These are phyloP conservation scores for Rhodotorula sp. DNA, from an alignment of 1,284 basidiomycete species.

Conservation along the genomic window DNA sequence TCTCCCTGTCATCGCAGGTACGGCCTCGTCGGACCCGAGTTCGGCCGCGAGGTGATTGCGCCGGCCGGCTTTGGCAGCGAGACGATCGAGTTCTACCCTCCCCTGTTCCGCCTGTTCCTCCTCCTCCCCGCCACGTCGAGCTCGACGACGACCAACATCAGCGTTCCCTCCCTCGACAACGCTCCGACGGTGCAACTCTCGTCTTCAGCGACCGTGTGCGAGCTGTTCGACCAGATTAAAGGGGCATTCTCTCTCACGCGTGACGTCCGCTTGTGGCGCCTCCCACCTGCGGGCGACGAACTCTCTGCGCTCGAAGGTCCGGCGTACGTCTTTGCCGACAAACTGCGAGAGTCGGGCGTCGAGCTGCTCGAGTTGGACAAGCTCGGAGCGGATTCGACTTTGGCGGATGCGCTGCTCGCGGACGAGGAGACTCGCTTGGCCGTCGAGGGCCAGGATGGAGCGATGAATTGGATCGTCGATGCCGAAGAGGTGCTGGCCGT, in stretches of 20 bases:
- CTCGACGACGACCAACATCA: constrained; percentile 7
- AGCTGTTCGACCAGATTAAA: constrained; percentile 30
- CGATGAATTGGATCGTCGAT: constrained; percentile 45
- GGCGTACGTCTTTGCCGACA: constrained; percentile 37
- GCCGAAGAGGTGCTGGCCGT: constrained; percentile 25
- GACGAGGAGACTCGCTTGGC: constrained; percentile 42
- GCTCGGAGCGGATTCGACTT: constrained; percentile 38
- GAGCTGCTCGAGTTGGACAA: constrained; percentile 41
- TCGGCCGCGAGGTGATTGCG: constrained; percentile 67
- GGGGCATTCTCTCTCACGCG: constrained; percentile 35
- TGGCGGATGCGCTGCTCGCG: constrained; percentile 44
- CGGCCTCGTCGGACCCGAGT: constrained; percentile 58
- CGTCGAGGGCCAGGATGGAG: constrained; percentile 44
- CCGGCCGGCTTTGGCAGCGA: constrained; percentile 23
- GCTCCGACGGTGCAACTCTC: constrained; percentile 38
- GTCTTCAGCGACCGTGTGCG: constrained; percentile 41
- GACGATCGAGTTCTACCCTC: constrained; percentile 72
- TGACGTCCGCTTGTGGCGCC: constrained; percentile 27
- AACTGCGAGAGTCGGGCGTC: constrained; percentile 40
- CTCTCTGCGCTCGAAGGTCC: constrained; percentile 29
- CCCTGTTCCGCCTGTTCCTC: constrained; percentile 62
- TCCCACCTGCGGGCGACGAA: constrained; percentile 15
- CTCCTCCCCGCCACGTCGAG: constrained; percentile 46
- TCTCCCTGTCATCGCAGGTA: constrained; percentile 58
- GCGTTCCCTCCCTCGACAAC: constrained; percentile 20